Evolutionary conservation across 116 monocot species (phyloP).

Genomic region (Phalaenopsis hybrid): DNA sequence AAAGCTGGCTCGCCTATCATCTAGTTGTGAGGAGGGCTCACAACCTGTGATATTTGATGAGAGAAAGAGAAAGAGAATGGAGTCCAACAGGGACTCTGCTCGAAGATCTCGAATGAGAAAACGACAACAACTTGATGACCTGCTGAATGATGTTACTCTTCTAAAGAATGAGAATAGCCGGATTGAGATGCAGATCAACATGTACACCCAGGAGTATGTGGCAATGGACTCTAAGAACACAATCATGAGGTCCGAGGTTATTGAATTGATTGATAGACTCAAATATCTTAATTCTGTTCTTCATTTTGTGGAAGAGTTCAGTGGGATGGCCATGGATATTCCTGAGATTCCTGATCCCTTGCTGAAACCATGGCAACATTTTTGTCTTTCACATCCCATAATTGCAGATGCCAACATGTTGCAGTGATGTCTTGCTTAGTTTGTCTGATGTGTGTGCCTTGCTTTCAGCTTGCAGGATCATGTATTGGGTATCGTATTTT

Average conservation of each 20-base stretch:
- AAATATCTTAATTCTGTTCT: slow-evolving; percentile 34
- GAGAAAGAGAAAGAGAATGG: slow-evolving; percentile 59
- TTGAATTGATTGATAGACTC: slow-evolving; percentile 42
- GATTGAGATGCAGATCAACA: slow-evolving; percentile 22
- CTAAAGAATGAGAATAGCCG: slow-evolving; percentile 34
- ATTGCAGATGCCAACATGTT: slow-evolving; percentile 22
- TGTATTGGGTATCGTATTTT: no score
- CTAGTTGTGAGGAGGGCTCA: slow-evolving; percentile 23
- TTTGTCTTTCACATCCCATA: slow-evolving; percentile 28
- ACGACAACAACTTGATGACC: slow-evolving; percentile 47
- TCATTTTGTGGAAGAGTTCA: slow-evolving; percentile 33
- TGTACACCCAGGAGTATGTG: slow-evolving; percentile 13
- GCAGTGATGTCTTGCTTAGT: neutral
- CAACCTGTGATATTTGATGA: slow-evolving; percentile 14
- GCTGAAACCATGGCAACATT: slow-evolving; percentile 48
- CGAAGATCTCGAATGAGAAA: slow-evolving; percentile 49
- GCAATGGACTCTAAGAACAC: slow-evolving; percentile 27
- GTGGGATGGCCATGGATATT: slow-evolving; percentile 52
- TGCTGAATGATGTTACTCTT: slow-evolving; percentile 22
- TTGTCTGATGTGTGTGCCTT: neutral
- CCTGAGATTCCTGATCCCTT: slow-evolving; percentile 49
- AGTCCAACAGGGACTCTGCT: slow-evolving; percentile 63
- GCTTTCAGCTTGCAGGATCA: no score
- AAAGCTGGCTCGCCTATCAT: slow-evolving; percentile 10
- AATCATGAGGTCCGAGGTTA: slow-evolving; percentile 26